These are phyloP conservation scores for Xylaria multiplex DNA, from an alignment of 2,329 filamentous ascomycete genomes.

Conservation along the genomic window DNA sequence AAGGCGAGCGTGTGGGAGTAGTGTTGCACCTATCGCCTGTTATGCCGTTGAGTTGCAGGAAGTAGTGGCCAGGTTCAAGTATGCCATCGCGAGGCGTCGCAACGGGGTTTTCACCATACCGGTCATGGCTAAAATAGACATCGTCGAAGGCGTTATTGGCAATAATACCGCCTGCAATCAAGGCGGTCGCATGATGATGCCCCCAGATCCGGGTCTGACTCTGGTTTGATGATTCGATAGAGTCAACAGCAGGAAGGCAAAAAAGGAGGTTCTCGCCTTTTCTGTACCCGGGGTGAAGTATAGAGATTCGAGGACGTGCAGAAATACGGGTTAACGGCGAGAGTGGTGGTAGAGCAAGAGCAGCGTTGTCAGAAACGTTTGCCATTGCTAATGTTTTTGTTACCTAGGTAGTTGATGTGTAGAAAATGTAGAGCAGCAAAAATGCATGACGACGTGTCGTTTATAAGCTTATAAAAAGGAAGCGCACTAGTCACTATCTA, in stretches of 20 bases:
- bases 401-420: too few relatives aligned
- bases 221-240: background rate
- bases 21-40: too few relatives aligned
- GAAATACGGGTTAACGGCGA: background rate
- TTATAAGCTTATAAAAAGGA: too few relatives aligned
- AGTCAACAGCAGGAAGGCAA: slow-evolving; percentile 8
- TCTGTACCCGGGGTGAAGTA: slow-evolving; percentile 16
- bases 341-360: background rate
- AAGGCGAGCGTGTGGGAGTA: too few relatives aligned
- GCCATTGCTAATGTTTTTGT: too few relatives aligned
- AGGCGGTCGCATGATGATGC: slow-evolving; percentile 8
- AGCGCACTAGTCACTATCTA: too few relatives aligned
- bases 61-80: slow-evolving; percentile 11
- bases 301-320: slow-evolving; percentile 4
- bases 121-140: slow-evolving; percentile 17
- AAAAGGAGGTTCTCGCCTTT: slow-evolving; percentile 10
- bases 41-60: slow-evolving; percentile 1
- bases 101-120: slow-evolving; percentile 6
- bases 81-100: slow-evolving; percentile 2
- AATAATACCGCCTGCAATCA: slow-evolving; percentile 10
- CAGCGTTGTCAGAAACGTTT: background rate
- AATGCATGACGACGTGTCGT: too few relatives aligned
- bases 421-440: too few relatives aligned
- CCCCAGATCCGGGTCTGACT: background rate
- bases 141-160: slow-evolving; percentile 11